These are phyloP conservation scores for Suhomyces sp. DNA, from an alignment of 805 yeast genomes.

Conservation along the genomic window DNA sequence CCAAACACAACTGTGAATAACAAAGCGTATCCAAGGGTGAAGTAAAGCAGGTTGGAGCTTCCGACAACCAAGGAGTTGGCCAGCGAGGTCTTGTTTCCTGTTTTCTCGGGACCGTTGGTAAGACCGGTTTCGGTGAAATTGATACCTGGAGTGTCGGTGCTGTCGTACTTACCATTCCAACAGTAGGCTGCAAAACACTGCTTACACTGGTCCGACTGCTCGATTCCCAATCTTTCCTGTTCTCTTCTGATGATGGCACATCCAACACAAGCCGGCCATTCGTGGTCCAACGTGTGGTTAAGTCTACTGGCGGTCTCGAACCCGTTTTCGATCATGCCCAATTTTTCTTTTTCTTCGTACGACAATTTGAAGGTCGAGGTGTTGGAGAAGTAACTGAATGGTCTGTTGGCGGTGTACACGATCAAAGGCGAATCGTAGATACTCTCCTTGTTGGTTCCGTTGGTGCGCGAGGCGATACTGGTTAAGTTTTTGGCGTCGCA, in stretches of 20 bases:
- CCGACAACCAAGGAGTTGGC: conserved; percentile 14
- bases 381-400: conserved; percentile 26
- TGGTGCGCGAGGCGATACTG: conserved; percentile 11
- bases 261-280: conserved; percentile 26
- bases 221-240: conserved; percentile 20
- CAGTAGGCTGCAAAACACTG: conserved; percentile 24
- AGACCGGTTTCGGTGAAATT: conserved; percentile 42
- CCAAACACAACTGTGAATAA: neutral
- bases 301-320: conserved; percentile 23
- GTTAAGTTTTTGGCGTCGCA: conserved; percentile 25
- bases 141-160: conserved; percentile 17
- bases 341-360: conserved; percentile 21
- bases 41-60: conserved; percentile 7
- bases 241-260: conserved; percentile 28
- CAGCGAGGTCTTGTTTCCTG: conserved; percentile 19
- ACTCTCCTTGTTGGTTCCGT: conserved; percentile 4
- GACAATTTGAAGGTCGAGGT: conserved; percentile 26
- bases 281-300: conserved; percentile 17
- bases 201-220: conserved; percentile 24
- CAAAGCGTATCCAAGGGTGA: neutral
- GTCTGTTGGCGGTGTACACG: conserved; percentile 30
- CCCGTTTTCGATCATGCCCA: conserved; percentile 25
- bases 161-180: conserved; percentile 21
- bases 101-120: conserved; percentile 25
- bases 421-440: conserved; percentile 21